These are phyloP conservation scores for Populus pruinosa DNA, from an alignment of 345 rosid species.

Conservation along the genomic window DNA sequence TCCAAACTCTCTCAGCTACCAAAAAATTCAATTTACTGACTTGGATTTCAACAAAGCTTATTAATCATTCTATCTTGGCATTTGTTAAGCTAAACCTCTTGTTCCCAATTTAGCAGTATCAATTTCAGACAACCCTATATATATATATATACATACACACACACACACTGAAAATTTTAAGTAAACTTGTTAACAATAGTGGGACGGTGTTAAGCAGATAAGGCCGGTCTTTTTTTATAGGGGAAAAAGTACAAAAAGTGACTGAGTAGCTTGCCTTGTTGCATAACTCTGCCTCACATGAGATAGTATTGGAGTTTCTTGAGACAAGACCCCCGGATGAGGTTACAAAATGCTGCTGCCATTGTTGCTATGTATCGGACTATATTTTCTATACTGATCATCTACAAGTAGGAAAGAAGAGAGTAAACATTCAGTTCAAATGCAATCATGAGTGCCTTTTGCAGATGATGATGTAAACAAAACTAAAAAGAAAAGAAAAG, in stretches of 20 bases:
- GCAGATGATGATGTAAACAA: not conserved
- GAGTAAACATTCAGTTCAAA: not conserved
- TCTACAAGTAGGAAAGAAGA: not conserved
- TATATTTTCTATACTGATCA: not conserved
- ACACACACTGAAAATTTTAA: too few relatives aligned
- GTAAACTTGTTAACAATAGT: too few relatives aligned
- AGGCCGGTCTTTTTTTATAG: too few relatives aligned
- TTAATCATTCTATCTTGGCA: not conserved
- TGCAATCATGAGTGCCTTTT: not conserved
- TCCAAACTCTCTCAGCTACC: too few relatives aligned
- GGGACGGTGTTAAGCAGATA: too few relatives aligned
- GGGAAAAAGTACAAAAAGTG: too few relatives aligned
- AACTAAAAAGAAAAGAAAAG: not conserved
- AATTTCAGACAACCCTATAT: not conserved
- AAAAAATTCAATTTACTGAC: not conserved
- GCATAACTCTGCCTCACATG: too few relatives aligned
- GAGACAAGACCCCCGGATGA: not conserved
- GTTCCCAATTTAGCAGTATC: not conserved
- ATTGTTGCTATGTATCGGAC: not conserved
- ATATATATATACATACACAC: too few relatives aligned
- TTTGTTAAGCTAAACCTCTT: not conserved
- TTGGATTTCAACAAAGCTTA: not conserved
- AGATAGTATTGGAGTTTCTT: not conserved
- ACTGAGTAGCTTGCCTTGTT: too few relatives aligned
- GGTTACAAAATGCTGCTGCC: constrained; percentile 1